Base-by-base conservation (phyloP, 257 asterid species). In the Salvia miltiorrhiza region DNA sequence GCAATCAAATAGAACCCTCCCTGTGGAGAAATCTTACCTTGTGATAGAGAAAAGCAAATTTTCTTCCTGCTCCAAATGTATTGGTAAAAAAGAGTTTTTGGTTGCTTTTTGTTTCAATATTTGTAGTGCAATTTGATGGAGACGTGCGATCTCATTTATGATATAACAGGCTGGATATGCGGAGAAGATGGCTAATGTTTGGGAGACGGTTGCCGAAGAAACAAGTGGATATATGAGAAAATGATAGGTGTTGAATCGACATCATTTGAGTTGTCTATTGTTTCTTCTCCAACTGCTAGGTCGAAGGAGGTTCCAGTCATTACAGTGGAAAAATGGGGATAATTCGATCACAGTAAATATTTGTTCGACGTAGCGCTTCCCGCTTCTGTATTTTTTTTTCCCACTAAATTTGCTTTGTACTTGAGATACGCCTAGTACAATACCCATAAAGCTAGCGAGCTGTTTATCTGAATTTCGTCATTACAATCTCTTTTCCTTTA, bases 201-300 rank as follows among this genome's bases (percentile, higher is more conserved):
- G 99, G 97, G 92, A 83, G 65, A 72, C 84, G 4, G 96, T 93
- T 68, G 96, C 96, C 16, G 86, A 87, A 70, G 95, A 93, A 93
- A 87, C 99, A 48, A 82, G 90, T 63, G 82, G 74, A 76, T 86
- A 85, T 64, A 82, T 19, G 16, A 85, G 76, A 74, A 72, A 54
- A 48, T 63, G 76, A 76, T 65, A 47, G 69, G 57, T 71, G n/a
- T n/a, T n/a, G n/a, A n/a, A n/a, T n/a, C n/a, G n/a, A n/a, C n/a
- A n/a, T n/a, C n/a, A n/a, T n/a, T n/a, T n/a, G n/a, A n/a, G n/a
- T n/a, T n/a, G n/a, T n/a, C n/a, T n/a, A n/a, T n/a, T n/a, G n/a
- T n/a, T n/a, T n/a, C n/a, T n/a, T n/a, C n/a, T n/a, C n/a, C n/a
- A n/a, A n/a, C n/a, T n/a, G n/a, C n/a, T n/a, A n/a, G n/a, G n/a